Evolutionary conservation across 2,329 filamentous ascomycete genomes (phyloP), one percentile per base, ranked within the genome.

Genomic region (Verticillium nonalfalfae): DNA sequence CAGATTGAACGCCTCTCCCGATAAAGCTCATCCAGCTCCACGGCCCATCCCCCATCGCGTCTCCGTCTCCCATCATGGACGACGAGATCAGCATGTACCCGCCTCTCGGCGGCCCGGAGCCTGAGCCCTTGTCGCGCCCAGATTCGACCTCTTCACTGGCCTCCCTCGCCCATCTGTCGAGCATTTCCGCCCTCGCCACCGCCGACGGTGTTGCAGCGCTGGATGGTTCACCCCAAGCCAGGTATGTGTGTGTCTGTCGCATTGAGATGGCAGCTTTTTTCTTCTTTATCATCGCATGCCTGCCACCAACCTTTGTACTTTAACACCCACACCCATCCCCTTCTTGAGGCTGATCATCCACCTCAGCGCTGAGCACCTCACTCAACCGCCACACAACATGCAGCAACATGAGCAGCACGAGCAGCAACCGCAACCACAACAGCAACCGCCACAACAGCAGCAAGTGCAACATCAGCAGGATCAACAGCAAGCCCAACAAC

Each of bases 61-160:
- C 45, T 31, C 18, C 21, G 45, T 21, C 45, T 52, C 45, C 18
- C 57, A 70, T 72, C 67, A 82, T 83, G 78, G 81, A 83, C 68
- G 80, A 83, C 66, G 75, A 73, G 61, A 65, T 73, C 36, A 76
- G 77, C 60, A 66, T 74, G 57, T 69, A 78, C 55, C 70, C 76
- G 50, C 69, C 75, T 40, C 73, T 76, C 39, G 71, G 72, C 10
- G 61, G 38, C 56, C 59, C 63, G 35, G 64, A 59, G 14, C 69
- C 78, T 52, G 82, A 85, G 64, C 74, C 78, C 18, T 78, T 81
- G 62, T 81, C 82, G 35, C 76, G 78, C 66, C 79, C 79, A 26
- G 78, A 76, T 66, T 81, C 81, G 36, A 78, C 78, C 2, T 81
- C 82, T 3, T 79, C 79, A 1, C 74, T 77, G 21, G 75, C 74